phyloP scores from a whole-genome alignment of 805 yeast genomes.

The Candida broadrunensis region DNA sequence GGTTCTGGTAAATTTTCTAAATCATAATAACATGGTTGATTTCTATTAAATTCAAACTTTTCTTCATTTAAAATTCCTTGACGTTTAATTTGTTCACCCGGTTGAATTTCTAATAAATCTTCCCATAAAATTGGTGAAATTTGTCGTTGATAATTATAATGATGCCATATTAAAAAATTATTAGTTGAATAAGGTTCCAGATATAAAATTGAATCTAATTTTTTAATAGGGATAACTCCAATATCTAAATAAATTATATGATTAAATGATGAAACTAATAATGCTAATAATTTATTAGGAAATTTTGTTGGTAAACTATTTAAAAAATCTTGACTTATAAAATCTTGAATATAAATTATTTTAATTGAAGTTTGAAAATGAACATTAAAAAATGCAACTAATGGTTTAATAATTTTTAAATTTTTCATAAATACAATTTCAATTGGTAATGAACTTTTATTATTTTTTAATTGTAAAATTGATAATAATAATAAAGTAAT shows the following conservation, averaged over 20 bases:
- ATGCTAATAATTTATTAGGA: conserved; percentile 28
- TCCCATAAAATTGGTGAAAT: background rate
- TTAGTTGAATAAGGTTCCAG: conserved; percentile 21
- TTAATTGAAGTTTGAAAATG: conserved; percentile 17
- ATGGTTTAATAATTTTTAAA: conserved; percentile 19
- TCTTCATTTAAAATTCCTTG: conserved; percentile 26
- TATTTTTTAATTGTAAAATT: conserved; percentile 26
- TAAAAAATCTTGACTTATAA: conserved; percentile 19
- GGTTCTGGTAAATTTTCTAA: conserved; percentile 27
- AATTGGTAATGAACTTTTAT: conserved; percentile 31
- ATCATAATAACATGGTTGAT: conserved; percentile 28
- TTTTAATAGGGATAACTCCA: conserved; percentile 29
- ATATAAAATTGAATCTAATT: conserved; percentile 23
- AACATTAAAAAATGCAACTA: background rate
- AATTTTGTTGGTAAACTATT: conserved; percentile 17
- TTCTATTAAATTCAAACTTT: conserved; percentile 13
- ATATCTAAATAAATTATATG: conserved; percentile 31
- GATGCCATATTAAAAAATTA: conserved; percentile 35
- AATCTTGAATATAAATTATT: conserved; percentile 24
- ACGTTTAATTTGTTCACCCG: conserved; percentile 27
- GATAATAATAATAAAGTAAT: conserved; percentile 13
- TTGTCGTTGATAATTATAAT: conserved; percentile 7
- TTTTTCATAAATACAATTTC: conserved; percentile 28
- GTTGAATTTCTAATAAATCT: background rate
- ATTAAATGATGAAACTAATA: conserved; percentile 31